Evolutionary conservation across 805 yeast species (phyloP).

Genomic region (Sugiyamaella floridensis): DNA sequence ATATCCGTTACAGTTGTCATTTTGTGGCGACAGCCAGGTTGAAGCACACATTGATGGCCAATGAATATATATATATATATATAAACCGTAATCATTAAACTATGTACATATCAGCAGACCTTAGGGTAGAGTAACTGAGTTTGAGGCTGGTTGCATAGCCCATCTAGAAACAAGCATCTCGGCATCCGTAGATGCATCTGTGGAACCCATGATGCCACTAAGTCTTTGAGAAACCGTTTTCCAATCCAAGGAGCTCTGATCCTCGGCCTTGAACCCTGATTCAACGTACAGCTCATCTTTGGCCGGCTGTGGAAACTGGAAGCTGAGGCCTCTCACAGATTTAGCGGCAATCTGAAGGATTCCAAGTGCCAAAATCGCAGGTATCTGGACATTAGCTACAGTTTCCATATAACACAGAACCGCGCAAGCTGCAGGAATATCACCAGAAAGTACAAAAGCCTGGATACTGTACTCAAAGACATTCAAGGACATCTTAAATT

Average conservation of each 20-base stretch:
- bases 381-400: slow-evolving; percentile 10
- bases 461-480: slow-evolving; percentile 18
- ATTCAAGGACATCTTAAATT: slow-evolving; percentile 12
- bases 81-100: too few species aligned
- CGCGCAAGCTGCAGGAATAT: slow-evolving; percentile 12
- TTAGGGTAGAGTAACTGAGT: background rate
- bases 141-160: background rate
- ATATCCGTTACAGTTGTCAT: too few species aligned
- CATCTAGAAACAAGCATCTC: background rate
- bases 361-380: slow-evolving; percentile 9
- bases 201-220: background rate
- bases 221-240: background rate
- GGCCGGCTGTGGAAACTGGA: slow-evolving; percentile 6
- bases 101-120: background rate
- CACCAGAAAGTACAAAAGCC: slow-evolving; percentile 12
- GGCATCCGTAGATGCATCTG: background rate
- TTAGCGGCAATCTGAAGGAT: slow-evolving; percentile 13
- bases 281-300: slow-evolving; percentile 6
- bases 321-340: slow-evolving; percentile 1
- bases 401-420: slow-evolving; percentile 16
- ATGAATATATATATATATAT: too few species aligned
- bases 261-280: slow-evolving; percentile 1
- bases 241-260: background rate
- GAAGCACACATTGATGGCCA: too few species aligned
- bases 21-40: too few species aligned